Conservation (phyloP, 805 yeast species). For the Priceomyces fermenticarens region DNA sequence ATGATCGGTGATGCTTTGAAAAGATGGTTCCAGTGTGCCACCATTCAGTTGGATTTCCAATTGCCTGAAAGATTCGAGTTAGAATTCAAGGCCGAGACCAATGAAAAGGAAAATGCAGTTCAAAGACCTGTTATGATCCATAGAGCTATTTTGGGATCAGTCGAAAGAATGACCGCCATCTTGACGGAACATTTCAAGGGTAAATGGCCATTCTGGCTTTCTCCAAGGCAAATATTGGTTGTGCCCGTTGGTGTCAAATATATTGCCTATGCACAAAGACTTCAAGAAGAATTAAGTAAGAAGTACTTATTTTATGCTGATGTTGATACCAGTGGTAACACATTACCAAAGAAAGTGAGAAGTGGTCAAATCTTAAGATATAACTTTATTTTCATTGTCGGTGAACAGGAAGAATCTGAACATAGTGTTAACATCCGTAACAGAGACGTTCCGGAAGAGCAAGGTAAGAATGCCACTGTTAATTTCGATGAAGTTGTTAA, state of each 20-base stretch:
- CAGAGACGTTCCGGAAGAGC: constrained; percentile 90
- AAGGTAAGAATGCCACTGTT: constrained; percentile 86
- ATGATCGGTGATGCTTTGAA: constrained; percentile 90
- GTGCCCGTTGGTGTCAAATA: constrained; percentile 96
- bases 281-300: constrained; percentile 62
- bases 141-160: constrained; percentile 97
- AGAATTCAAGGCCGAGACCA: constrained; percentile 67
- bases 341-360: constrained; percentile 97
- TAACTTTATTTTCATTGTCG: constrained; percentile 95
- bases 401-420: constrained; percentile 84
- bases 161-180: constrained; percentile 98
- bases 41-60: constrained; percentile 98
- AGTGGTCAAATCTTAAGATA: constrained; percentile 91
- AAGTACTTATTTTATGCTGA: constrained; percentile 85
- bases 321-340: constrained; percentile 90
- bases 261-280: constrained; percentile 83
- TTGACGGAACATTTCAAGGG: constrained; percentile 98
- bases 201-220: constrained; percentile 99
- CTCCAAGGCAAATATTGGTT: constrained; percentile 97
- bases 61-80: constrained; percentile 91
- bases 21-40: constrained; percentile 99
- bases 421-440: constrained; percentile 90
- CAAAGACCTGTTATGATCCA: constrained; percentile 98
- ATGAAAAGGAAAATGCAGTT: constrained; percentile 54
- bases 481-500: constrained; percentile 67